These are phyloP conservation scores for Cnidoscolus chayamansa DNA, from an alignment of 441 rosid species.

Conservation along the genomic window DNA sequence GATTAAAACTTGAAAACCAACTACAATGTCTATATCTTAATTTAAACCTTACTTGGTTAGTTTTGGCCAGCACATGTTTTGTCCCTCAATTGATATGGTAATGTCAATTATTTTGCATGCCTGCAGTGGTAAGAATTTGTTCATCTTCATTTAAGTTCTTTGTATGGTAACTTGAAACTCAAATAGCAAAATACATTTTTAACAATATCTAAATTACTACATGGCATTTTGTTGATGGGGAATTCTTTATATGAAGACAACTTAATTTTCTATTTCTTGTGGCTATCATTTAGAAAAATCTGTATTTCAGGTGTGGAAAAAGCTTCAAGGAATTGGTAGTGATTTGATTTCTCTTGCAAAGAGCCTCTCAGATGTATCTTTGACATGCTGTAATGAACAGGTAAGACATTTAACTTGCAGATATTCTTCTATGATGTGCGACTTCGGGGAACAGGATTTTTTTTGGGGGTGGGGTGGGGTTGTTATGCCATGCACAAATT, in stretches of 20 bases:
- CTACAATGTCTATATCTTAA: background rate
- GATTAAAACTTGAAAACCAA: background rate
- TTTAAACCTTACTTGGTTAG: background rate
- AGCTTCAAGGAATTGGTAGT: constrained; percentile 57
- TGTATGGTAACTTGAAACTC: background rate
- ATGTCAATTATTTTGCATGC: background rate
- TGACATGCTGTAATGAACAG: constrained; percentile 46
- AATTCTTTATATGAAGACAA: background rate
- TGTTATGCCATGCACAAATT: background rate
- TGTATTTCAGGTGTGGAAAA: constrained; percentile 66
- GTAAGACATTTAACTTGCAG: constrained; percentile 36
- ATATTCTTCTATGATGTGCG: constrained; percentile 4
- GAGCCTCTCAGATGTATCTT: constrained; percentile 61
- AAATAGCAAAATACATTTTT: background rate
- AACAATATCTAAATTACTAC: background rate
- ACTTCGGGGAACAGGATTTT: background rate
- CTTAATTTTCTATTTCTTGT: constrained; percentile 9
- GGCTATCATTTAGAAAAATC: constrained; percentile 16
- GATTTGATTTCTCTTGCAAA: constrained; percentile 67
- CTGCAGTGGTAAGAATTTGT: background rate
- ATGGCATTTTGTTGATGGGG: background rate
- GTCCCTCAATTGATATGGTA: background rate
- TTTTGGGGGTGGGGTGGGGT: background rate
- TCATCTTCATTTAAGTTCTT: background rate
- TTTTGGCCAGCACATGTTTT: background rate